Conservation (phyloP, 2,329 filamentous ascomycete species). For the Diaporthe sp. region DNA sequence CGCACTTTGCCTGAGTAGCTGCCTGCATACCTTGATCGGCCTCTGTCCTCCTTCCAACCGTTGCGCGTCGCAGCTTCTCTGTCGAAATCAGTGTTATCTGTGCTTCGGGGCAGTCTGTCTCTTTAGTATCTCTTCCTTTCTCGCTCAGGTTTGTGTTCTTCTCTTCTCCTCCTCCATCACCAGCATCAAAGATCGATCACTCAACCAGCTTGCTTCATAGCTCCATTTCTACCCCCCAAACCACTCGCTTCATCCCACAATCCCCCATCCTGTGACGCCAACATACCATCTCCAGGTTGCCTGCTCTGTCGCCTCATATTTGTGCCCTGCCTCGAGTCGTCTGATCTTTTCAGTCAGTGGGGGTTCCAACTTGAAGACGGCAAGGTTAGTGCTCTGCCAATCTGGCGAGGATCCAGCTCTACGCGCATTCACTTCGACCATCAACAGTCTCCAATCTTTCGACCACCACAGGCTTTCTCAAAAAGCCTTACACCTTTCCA, state of each 20-base stretch:
- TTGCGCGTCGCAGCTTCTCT: slow-evolving; percentile 33
- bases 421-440: not conserved
- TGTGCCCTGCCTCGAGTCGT: slow-evolving; percentile 25
- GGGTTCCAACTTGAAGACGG: slow-evolving; percentile 11
- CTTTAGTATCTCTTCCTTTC: slow-evolving; percentile 16
- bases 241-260: slow-evolving; percentile 66
- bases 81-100: slow-evolving; percentile 14
- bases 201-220: slow-evolving; percentile 69
- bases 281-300: slow-evolving; percentile 36
- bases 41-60: slow-evolving; percentile 22
- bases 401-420: not conserved
- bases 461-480: not conserved
- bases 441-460: not conserved
- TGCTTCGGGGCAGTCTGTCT: slow-evolving; percentile 12
- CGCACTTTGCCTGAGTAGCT: slow-evolving; percentile 12
- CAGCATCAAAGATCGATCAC: slow-evolving; percentile 56
- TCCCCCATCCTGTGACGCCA: slow-evolving; percentile 46
- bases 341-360: slow-evolving; percentile 31
- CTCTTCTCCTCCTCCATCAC: slow-evolving; percentile 43
- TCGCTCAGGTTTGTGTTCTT: slow-evolving; percentile 29
- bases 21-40: not conserved
- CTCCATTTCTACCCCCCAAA: slow-evolving; percentile 64
- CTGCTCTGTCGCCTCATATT: slow-evolving; percentile 32
- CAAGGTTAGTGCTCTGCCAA: slow-evolving; percentile 31
- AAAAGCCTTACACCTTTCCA: not conserved